Evolutionary conservation across 441 rosid genomes (phyloP), one percentile per base, ranked within the genome.

Genomic region (Populus hybrid): DNA sequence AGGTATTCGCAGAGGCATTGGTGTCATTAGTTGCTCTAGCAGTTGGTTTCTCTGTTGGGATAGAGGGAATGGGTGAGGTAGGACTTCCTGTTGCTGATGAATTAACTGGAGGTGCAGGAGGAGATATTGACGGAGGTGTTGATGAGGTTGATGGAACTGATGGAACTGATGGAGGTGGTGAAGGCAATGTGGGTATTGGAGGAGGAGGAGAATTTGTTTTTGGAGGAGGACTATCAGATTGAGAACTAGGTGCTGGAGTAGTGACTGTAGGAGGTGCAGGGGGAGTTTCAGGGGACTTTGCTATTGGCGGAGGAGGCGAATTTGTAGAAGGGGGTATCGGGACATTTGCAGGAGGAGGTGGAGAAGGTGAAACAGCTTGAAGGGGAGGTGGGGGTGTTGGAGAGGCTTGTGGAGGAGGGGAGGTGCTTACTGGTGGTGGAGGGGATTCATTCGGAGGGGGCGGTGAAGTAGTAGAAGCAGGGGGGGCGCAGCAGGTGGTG

Each of bases 41-140:
- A 68, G 82, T 84, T 74, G 97, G 89, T 76, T 90, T 87, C 81
- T 88, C 88, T 10, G 84, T 81, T 10, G 94, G 93, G 79, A 88
- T 74, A 72, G 86, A 72, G 64, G 99, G 97, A 67, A 87, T 77
- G 33, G 93, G 84, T 50, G 91, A 31, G 21, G 68, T 80, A 9
- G 89, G 80, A 80, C 63, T 80, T 85, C 84, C 85, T 40, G 28
- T 35, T 20, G 86, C 9, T 1, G 89, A 77, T 9, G 90, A 84
- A 76, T 79, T 81, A 76, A 73, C 87, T 21, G 90, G 86, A 83
- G 91, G 84, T 84, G 91, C 80, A 59, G 89, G 86, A 74, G 91
- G 84, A 67, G 90, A 83, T 71, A 33, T 33, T 38, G 73, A 75
- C 20, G 87, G 85, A 0, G 88, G 82, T 29, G 86, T 72, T 20